These are phyloP conservation scores for Eucalyptus decipiens DNA, from an alignment of 345 rosid genomes.

Conservation along the genomic window DNA sequence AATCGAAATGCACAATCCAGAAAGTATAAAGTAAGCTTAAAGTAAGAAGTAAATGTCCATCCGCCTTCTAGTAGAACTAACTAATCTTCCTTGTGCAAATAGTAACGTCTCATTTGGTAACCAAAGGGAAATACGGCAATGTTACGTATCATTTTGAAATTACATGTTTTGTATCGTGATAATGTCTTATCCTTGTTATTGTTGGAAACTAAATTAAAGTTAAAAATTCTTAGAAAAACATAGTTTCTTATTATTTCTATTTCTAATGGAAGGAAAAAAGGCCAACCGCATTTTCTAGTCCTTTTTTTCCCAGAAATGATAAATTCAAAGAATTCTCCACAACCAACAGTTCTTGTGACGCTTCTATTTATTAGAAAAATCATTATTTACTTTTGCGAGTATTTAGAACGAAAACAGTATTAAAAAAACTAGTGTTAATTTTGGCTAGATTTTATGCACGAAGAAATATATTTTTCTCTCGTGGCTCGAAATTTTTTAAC, in stretches of 20 bases:
- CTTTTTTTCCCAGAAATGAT: neutral
- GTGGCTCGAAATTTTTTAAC: neutral
- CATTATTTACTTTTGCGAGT: neutral
- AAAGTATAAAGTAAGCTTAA: neutral
- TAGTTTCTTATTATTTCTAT: neutral
- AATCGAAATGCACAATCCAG: neutral
- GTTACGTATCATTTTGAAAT: neutral
- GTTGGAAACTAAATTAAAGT: neutral
- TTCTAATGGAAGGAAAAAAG: neutral
- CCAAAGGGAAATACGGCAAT: too few relatives aligned
- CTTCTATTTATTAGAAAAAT: neutral
- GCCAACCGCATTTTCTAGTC: neutral
- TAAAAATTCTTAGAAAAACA: neutral
- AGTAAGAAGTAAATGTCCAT: neutral
- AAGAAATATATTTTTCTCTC: neutral
- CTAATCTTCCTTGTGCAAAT: neutral
- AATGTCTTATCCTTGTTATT: neutral
- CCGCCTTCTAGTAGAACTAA: neutral
- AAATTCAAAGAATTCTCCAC: neutral
- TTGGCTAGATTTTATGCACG: neutral
- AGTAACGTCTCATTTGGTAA: neutral
- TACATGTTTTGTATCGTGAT: neutral
- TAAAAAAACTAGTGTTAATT: neutral
- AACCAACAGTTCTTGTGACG: neutral
- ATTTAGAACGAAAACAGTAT: rapidly evolving